phyloP scores from a whole-genome alignment of 352 stramenopile species.

The Phytophthora litchii region DNA sequence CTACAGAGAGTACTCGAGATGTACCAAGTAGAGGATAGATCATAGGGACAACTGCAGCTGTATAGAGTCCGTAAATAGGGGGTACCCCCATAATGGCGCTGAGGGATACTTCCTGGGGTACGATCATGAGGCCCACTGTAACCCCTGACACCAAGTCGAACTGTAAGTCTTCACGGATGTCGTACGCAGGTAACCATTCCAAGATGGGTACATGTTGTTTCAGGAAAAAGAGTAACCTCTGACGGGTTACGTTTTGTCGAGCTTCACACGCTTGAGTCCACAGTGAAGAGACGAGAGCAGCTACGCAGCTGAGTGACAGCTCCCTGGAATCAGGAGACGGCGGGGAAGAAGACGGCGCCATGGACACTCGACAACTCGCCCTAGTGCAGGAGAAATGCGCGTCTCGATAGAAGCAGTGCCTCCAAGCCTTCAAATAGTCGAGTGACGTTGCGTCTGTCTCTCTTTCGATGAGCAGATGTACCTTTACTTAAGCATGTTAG shows the following conservation, averaged over 20 bases:
- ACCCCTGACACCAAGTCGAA: slow-evolving; percentile 69
- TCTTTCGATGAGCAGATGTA: slow-evolving; percentile 11
- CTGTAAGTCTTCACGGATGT: slow-evolving; percentile 65
- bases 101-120: slow-evolving; percentile 93
- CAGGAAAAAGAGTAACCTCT: slow-evolving; percentile 44
- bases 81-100: slow-evolving; percentile 88
- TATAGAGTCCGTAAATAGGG: slow-evolving; percentile 75
- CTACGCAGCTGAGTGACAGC: slow-evolving; percentile 14
- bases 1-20: slow-evolving; percentile 63
- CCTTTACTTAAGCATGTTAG: background rate
- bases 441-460: slow-evolving; percentile 16
- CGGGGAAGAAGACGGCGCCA: slow-evolving; percentile 29
- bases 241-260: slow-evolving; percentile 28
- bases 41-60: slow-evolving; percentile 69
- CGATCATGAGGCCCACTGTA: slow-evolving; percentile 90
- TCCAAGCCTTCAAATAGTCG: slow-evolving; percentile 1
- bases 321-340: slow-evolving; percentile 18
- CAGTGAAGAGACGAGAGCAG: slow-evolving; percentile 16
- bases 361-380: slow-evolving; percentile 1
- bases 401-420: background rate
- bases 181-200: slow-evolving; percentile 73
- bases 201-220: slow-evolving; percentile 73
- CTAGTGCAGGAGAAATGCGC: slow-evolving; percentile 1
- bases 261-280: slow-evolving; percentile 18
- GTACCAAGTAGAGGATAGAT: slow-evolving; percentile 78